These are phyloP conservation scores for Phytophthora nicotianae DNA, from an alignment of 352 stramenopile genomes.

Conservation along the genomic window DNA sequence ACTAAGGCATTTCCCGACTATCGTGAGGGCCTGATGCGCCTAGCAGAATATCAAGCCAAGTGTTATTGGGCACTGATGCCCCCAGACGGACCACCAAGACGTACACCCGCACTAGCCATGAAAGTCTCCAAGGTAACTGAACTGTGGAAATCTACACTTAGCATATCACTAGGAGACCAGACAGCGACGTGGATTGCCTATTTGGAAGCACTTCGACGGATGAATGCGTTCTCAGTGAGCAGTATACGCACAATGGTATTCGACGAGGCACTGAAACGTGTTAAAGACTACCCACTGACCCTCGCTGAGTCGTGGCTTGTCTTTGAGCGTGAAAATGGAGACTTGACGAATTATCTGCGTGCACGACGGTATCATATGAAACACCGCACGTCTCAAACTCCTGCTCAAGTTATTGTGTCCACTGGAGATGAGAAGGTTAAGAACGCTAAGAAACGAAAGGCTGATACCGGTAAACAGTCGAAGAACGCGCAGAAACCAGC, in stretches of 20 bases:
- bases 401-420: background rate
- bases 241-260: constrained; percentile 50
- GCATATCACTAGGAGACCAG: constrained; percentile 21
- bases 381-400: constrained; percentile 13
- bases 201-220: constrained; percentile 44
- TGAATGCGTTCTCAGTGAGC: constrained; percentile 22
- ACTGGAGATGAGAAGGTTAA: constrained; percentile 16
- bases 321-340: constrained; percentile 61
- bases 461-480: constrained; percentile 4
- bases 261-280: constrained; percentile 35
- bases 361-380: constrained; percentile 39
- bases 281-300: constrained; percentile 37
- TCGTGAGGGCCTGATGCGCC: constrained; percentile 26
- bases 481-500: constrained; percentile 11
- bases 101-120: background rate
- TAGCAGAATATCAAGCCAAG: constrained; percentile 62
- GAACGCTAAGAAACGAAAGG: constrained; percentile 31
- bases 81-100: constrained; percentile 4
- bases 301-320: constrained; percentile 51
- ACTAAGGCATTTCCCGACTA: constrained; percentile 42
- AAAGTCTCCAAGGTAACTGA: constrained; percentile 37
- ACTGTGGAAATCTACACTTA: constrained; percentile 39
- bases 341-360: constrained; percentile 39
- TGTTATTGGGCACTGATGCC: constrained; percentile 39
- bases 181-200: constrained; percentile 53